Evolutionary conservation across 2,329 filamentous ascomycete genomes (phyloP).

Genomic region (Hawksworthiomyces lignivorus): DNA sequence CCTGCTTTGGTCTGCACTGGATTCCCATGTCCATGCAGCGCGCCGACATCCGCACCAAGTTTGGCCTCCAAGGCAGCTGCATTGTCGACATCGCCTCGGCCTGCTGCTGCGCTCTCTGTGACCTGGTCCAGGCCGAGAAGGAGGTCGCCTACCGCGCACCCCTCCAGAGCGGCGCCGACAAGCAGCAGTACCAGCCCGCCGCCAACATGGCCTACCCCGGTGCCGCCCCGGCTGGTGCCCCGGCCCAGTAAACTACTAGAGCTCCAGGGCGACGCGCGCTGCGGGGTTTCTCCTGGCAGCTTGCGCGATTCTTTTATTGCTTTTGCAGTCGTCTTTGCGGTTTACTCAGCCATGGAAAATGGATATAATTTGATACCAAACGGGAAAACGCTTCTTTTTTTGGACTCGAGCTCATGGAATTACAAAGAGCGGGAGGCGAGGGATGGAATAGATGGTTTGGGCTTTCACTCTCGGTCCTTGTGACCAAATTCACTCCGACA

Average conservation of each 20-base stretch:
- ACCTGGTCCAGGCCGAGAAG: conserved; percentile 40
- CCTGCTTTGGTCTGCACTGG: conserved; percentile 33
- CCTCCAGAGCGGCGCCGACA: conserved; percentile 11
- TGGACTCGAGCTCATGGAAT: too few species aligned
- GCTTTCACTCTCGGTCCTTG: too few species aligned
- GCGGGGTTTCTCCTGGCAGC: too few species aligned
- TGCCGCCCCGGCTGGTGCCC: conserved; percentile 1
- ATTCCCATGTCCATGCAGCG: conserved; percentile 38
- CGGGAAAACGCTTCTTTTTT: not conserved
- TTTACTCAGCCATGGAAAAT: too few species aligned
- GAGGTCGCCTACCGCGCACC: conserved; percentile 30
- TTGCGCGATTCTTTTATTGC: too few species aligned
- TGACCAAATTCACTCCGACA: too few species aligned
- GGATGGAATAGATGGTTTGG: too few species aligned
- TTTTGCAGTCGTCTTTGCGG: too few species aligned
- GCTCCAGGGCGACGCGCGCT: too few species aligned
- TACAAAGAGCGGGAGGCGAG: too few species aligned
- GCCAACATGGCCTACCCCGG: conserved; percentile 23
- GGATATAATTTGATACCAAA: not conserved
- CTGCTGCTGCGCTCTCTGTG: conserved; percentile 39
- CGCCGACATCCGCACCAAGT: conserved; percentile 35
- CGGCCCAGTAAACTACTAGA: too few species aligned
- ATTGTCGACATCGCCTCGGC: conserved; percentile 32
- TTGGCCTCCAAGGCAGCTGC: conserved; percentile 37
- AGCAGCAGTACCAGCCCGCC: conserved; percentile 25